A percentile compares a stretch with the other conserved stretches of the same genome.
Conservation (phyloP, 257 asterid genomes). For the Misopates orontium region DNA sequence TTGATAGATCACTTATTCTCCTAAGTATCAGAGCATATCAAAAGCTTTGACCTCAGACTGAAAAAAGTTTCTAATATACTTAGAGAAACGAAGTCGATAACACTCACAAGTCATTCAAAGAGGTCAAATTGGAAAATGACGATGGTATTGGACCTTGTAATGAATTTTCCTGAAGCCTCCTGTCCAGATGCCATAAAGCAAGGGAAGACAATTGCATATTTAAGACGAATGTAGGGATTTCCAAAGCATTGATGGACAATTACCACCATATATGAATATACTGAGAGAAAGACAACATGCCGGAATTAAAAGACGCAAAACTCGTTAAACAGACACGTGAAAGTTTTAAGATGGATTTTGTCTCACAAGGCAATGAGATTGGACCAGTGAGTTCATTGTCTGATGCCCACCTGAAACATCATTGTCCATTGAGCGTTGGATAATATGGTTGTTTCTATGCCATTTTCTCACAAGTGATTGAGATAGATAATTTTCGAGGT, state of each 20-base stretch:
- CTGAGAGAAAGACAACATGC: too few relatives aligned
- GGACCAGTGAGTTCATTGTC: constrained; percentile 68
- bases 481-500: neutral
- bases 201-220: too few relatives aligned
- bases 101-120: constrained; percentile 66
- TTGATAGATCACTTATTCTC: constrained; percentile 78
- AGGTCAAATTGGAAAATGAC: constrained; percentile 61
- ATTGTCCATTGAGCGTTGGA: neutral
- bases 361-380: constrained; percentile 56
- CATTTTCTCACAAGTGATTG: neutral
- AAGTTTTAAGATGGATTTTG: neutral
- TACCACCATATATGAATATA: too few relatives aligned
- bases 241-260: too few relatives aligned
- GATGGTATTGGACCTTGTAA: constrained; percentile 74
- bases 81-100: neutral
- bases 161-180: constrained; percentile 82
- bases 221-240: too few relatives aligned
- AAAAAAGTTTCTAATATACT: neutral
- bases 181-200: constrained; percentile 33
- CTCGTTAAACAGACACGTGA: neutral
- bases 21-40: constrained; percentile 34
- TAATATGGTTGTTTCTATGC: neutral
- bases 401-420: constrained; percentile 57
- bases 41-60: constrained; percentile 24
- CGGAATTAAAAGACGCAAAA: neutral